A percentile compares a stretch with the other conserved stretches of the same genome.
These are phyloP conservation scores for Colletotrichum theobromicola DNA, from an alignment of 2,329 filamentous ascomycete species.

Conservation along the genomic window DNA sequence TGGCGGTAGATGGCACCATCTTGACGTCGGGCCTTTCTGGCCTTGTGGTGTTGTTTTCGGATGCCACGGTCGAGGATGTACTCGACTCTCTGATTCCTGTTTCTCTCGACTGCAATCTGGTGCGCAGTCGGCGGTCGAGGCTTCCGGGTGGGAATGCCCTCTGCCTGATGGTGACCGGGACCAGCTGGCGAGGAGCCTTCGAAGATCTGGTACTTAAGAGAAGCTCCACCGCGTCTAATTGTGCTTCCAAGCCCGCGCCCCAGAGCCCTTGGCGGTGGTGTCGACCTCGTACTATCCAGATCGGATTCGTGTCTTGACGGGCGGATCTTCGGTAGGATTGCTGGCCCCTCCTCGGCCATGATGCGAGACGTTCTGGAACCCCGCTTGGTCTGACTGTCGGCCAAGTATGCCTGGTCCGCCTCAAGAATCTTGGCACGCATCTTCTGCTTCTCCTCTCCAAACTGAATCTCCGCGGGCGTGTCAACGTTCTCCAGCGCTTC, in stretches of 20 bases:
- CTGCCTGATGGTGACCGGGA: conserved; percentile 55
- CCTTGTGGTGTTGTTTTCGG: conserved; percentile 67
- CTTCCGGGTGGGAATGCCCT: conserved; percentile 64
- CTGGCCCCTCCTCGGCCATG: conserved; percentile 57
- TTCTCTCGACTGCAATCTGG: conserved; percentile 80
- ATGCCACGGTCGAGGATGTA: conserved; percentile 80
- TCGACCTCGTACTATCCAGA: conserved; percentile 49
- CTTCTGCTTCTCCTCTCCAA: conserved; percentile 75
- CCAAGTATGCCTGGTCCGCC: conserved; percentile 74
- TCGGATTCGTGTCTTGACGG: conserved; percentile 65
- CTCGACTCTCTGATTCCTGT: conserved; percentile 80
- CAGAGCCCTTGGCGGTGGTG: conserved; percentile 42
- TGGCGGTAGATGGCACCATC: conserved; percentile 73
- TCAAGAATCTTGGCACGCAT: conserved; percentile 78
- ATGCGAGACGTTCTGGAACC: conserved; percentile 45
- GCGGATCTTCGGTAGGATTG: conserved; percentile 66
- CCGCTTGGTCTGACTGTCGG: conserved; percentile 64
- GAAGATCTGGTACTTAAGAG: conserved; percentile 64
- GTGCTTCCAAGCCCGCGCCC: conserved; percentile 29
- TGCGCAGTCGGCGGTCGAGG: conserved; percentile 80
- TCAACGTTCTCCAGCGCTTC: conserved; percentile 76
- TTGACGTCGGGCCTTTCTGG: conserved; percentile 64
- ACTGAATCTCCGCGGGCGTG: conserved; percentile 70
- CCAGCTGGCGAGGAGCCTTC: conserved; percentile 66
- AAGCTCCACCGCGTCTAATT: conserved; percentile 44